Evolutionary conservation across 345 rosid species (phyloP).

Genomic region (Salix purpurea): DNA sequence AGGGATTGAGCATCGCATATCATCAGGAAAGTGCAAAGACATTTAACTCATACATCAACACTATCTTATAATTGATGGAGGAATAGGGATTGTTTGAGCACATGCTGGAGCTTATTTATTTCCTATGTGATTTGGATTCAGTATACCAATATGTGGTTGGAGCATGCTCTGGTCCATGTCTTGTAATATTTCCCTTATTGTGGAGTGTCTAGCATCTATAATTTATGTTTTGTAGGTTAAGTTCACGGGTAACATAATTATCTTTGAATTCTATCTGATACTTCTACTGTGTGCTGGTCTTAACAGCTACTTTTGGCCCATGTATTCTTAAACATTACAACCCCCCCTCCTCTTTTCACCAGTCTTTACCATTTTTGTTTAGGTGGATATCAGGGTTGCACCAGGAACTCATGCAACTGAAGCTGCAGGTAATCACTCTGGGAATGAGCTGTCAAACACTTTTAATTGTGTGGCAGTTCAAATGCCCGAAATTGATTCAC

Average conservation of each 20-base stretch:
- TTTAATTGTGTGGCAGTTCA: background rate
- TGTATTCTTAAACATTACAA: background rate
- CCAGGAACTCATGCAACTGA: slow-evolving; percentile 95
- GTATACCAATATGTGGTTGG: background rate
- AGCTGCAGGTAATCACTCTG: slow-evolving; percentile 57
- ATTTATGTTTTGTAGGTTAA: too few species aligned
- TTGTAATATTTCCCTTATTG: background rate
- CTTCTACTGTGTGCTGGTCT: background rate
- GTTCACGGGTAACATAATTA: background rate
- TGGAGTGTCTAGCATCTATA: too few species aligned
- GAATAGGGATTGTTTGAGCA: background rate
- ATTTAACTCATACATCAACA: background rate
- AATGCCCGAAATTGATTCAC: background rate
- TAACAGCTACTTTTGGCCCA: background rate
- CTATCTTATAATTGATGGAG: background rate
- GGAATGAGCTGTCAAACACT: background rate
- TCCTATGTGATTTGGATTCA: background rate
- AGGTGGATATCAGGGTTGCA: slow-evolving; percentile 90
- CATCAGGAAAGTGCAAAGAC: background rate
- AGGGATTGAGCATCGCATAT: background rate
- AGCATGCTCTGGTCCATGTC: background rate
- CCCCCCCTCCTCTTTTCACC: background rate
- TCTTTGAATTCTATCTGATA: background rate
- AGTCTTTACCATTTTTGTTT: slow-evolving; percentile 10
- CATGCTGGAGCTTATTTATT: background rate